Percentiles rank a stretch among this genome's conserved stretches.
phyloP scores from a whole-genome alignment of 2,329 filamentous ascomycete genomes.

The Fusarium concolor region DNA sequence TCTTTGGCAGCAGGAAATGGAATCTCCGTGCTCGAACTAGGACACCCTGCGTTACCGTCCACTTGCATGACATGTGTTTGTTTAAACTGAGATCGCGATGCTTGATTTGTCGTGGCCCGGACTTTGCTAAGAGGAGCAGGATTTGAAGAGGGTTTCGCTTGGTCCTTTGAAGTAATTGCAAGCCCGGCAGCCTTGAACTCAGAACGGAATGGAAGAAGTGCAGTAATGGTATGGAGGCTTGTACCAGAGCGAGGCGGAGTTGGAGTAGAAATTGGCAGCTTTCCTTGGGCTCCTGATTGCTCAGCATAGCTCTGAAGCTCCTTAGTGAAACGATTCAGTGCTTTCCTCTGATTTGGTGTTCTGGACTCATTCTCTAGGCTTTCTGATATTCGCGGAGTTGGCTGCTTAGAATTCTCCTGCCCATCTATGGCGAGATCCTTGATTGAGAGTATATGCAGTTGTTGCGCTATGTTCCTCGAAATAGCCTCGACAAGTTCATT shows the following conservation, averaged over 20 bases:
- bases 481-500: constrained; percentile 58
- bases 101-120: constrained; percentile 13
- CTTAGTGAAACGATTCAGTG: constrained; percentile 53
- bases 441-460: constrained; percentile 56
- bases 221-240: constrained; percentile 64
- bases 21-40: constrained; percentile 48
- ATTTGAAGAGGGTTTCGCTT: constrained; percentile 51
- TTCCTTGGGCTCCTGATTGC: constrained; percentile 53
- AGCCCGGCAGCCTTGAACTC: constrained; percentile 67
- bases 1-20: constrained; percentile 47
- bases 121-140: constrained; percentile 20
- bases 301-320: constrained; percentile 50
- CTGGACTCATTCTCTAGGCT: constrained; percentile 49
- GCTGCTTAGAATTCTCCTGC: not conserved
- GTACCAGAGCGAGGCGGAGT: constrained; percentile 55
- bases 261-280: constrained; percentile 54
- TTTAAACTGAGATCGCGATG: not conserved
- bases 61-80: constrained; percentile 42
- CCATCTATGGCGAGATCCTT: constrained; percentile 6
- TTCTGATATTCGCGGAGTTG: constrained; percentile 3
- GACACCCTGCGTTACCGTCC: constrained; percentile 46
- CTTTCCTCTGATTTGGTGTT: constrained; percentile 57
- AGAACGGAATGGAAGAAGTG: constrained; percentile 64
- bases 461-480: constrained; percentile 59
- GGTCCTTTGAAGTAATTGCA: constrained; percentile 63